phyloP scores from a whole-genome alignment of 163 green algal genomes.

The Prototheca stagnorum region DNA sequence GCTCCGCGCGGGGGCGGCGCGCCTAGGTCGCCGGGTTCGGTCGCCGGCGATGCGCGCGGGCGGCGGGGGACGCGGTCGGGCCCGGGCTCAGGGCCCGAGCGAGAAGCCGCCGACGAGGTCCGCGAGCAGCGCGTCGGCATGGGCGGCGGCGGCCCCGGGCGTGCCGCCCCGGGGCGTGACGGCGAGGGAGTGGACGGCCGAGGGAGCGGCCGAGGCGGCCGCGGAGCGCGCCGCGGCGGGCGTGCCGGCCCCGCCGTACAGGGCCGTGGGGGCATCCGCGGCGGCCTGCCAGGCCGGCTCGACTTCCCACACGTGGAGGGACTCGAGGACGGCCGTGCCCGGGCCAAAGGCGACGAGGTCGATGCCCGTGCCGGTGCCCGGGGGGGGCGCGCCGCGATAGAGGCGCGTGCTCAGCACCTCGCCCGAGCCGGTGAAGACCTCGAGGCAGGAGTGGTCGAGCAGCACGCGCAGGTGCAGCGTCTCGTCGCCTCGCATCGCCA shows the following conservation, averaged over 20 bases:
- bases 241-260: no score
- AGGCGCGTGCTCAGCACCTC: constrained; percentile 62
- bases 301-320: constrained; percentile 37
- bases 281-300: no score
- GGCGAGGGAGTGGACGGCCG: not conserved
- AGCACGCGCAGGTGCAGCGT: constrained; percentile 49
- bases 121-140: constrained; percentile 4
- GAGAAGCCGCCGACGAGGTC: constrained; percentile 1
- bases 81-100: no score
- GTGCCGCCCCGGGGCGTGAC: not conserved
- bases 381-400: constrained; percentile 41
- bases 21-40: no score
- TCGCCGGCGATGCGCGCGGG: no score
- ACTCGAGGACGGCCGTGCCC: constrained; percentile 19
- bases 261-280: constrained; percentile 18
- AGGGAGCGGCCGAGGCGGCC: not conserved
- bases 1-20: no score
- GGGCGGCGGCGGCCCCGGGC: not conserved
- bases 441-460: constrained; percentile 57
- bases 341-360: constrained; percentile 50
- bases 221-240: not conserved
- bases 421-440: constrained; percentile 39
- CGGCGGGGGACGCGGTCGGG: no score
- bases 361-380: constrained; percentile 34
- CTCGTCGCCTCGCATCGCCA: constrained; percentile 19